phyloP scores from a whole-genome alignment of 2,329 filamentous ascomycete species.

The Paecilomyces niveus region DNA sequence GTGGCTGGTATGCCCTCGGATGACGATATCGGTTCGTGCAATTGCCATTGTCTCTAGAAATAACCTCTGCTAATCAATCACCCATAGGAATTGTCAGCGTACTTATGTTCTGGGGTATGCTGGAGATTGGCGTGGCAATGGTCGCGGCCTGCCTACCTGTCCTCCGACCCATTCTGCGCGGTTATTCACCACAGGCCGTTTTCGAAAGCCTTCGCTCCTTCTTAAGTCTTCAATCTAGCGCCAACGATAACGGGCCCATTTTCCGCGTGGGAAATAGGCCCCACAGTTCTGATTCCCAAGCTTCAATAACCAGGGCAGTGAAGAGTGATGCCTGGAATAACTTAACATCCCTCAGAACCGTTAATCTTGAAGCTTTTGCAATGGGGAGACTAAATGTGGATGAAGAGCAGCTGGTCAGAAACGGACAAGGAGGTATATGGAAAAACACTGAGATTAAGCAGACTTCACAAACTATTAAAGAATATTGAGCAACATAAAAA shows the following conservation, averaged over 20 bases:
- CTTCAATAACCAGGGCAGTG: neutral
- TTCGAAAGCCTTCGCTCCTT: neutral
- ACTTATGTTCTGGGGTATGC: conserved; percentile 6
- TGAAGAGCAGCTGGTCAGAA: neutral
- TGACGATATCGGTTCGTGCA: conserved; percentile 2
- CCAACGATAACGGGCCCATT: neutral
- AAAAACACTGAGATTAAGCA: neutral
- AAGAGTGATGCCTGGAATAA: neutral
- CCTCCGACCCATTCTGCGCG: neutral
- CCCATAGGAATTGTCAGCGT: conserved; percentile 3
- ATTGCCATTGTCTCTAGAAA: neutral
- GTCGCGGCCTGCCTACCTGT: conserved; percentile 8
- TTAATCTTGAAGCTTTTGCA: neutral
- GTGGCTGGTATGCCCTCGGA: conserved; percentile 4
- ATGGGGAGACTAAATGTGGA: neutral
- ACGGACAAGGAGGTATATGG: neutral
- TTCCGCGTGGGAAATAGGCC: neutral
- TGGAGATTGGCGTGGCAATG: neutral
- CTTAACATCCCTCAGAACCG: neutral
- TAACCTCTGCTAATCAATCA: neutral
- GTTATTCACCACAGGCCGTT: neutral
- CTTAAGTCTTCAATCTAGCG: neutral
- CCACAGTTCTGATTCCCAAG: neutral
- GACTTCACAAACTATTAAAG: neutral
- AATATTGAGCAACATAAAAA: neutral